Conservation (phyloP, 2,329 filamentous ascomycete species). For the Aspergillus alliaceus region DNA sequence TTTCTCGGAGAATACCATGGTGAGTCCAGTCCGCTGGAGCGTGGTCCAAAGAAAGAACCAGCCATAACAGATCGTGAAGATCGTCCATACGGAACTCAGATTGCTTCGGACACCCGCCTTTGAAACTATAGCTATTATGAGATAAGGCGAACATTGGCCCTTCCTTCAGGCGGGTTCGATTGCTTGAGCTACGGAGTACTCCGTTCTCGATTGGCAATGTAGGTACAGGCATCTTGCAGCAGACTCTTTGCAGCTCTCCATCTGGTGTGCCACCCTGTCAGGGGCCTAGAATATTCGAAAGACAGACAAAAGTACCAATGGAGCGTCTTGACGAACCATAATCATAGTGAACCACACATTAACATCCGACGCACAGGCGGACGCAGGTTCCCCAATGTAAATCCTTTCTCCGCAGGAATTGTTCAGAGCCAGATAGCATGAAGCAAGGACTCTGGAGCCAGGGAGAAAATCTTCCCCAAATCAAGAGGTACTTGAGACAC, state of each 20-base stretch:
- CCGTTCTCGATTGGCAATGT: background rate
- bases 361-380: conserved; percentile 21
- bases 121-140: background rate
- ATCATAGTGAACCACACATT: conserved; percentile 15
- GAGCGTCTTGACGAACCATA: conserved; percentile 5
- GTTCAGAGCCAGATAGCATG: conserved; percentile 24
- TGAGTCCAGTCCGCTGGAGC: background rate
- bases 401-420: conserved; percentile 20
- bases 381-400: conserved; percentile 13
- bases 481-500: conserved; percentile 17
- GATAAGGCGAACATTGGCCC: background rate
- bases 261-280: background rate
- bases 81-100: background rate
- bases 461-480: background rate
- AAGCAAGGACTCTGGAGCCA: conserved; percentile 32
- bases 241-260: background rate
- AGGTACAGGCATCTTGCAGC: background rate
- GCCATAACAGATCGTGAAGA: background rate
- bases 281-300: background rate
- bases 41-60: background rate
- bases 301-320: conserved; percentile 17
- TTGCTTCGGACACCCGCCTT: background rate
- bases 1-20: background rate
- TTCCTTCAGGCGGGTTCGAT: background rate
- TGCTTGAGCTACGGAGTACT: background rate